phyloP scores from a whole-genome alignment of 352 stramenopile genomes.

The Pythium guiyangense region DNA sequence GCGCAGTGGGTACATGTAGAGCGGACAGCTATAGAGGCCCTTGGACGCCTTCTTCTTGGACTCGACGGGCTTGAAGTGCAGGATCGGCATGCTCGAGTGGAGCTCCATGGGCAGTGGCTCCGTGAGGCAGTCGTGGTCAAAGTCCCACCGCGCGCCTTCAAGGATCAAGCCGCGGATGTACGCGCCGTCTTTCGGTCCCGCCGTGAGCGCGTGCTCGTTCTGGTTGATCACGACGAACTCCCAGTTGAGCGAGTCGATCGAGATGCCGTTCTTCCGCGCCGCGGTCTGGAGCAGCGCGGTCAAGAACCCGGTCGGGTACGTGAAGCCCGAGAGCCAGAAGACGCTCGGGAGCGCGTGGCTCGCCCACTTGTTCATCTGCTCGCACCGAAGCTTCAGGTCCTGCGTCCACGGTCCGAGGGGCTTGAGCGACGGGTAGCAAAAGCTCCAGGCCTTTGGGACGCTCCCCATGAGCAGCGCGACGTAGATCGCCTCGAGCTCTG shows the following conservation, averaged over 20 bases:
- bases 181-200: conserved; percentile 85
- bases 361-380: conserved; percentile 91
- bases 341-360: conserved; percentile 77
- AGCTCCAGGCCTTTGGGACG: conserved; percentile 90
- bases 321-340: conserved; percentile 96
- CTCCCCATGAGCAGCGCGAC: conserved; percentile 85
- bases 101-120: conserved; percentile 93
- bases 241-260: conserved; percentile 94
- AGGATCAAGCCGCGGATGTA: conserved; percentile 92
- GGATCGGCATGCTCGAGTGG: conserved; percentile 87
- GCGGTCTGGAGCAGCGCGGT: conserved; percentile 94
- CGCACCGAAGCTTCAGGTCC: conserved; percentile 87
- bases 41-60: conserved; percentile 93
- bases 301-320: conserved; percentile 95
- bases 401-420: conserved; percentile 90
- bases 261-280: conserved; percentile 92
- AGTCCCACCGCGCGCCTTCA: conserved; percentile 91
- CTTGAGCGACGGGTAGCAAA: conserved; percentile 94
- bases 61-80: conserved; percentile 95
- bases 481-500: conserved; percentile 92
- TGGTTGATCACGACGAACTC: conserved; percentile 94
- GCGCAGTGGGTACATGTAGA: conserved; percentile 96
- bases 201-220: conserved; percentile 71
- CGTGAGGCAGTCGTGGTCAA: conserved; percentile 85
- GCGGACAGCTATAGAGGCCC: conserved; percentile 90